These are phyloP conservation scores for Cucurbita pepo DNA, from an alignment of 306 rosid genomes.

Conservation along the genomic window DNA sequence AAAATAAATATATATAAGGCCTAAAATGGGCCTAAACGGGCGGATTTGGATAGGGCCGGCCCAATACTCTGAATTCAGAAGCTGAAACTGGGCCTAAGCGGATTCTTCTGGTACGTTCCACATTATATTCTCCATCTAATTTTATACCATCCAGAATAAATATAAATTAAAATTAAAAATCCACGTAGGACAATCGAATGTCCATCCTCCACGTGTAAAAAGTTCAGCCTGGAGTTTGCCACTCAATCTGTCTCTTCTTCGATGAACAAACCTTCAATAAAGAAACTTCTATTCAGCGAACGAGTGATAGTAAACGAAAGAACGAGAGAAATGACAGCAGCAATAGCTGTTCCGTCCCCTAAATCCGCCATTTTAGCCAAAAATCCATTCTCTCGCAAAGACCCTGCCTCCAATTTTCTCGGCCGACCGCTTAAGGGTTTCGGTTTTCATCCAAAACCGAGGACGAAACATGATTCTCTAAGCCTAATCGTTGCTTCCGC, in stretches of 20 bases:
- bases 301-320: neutral
- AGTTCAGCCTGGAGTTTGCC: slow-evolving; percentile 27
- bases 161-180: neutral
- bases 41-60: neutral
- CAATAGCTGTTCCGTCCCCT: slow-evolving; percentile 38
- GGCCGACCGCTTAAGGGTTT: slow-evolving; percentile 43
- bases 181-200: slow-evolving; percentile 22
- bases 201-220: slow-evolving; percentile 60
- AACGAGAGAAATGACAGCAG: slow-evolving; percentile 28
- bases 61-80: neutral
- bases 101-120: neutral
- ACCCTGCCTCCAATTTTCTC: slow-evolving; percentile 23
- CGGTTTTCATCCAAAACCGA: slow-evolving; percentile 24
- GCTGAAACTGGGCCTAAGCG: neutral
- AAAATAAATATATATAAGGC: too few relatives aligned
- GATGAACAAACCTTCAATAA: neutral
- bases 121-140: neutral
- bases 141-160: slow-evolving; percentile 4
- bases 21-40: neutral
- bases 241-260: slow-evolving; percentile 2
- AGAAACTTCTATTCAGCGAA: neutral
- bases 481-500: slow-evolving; percentile 44
- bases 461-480: slow-evolving; percentile 23
- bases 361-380: slow-evolving; percentile 37
- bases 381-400: slow-evolving; percentile 23